phyloP scores from a whole-genome alignment of 768 basidiomycete genomes.

The Serendipita sp. region DNA sequence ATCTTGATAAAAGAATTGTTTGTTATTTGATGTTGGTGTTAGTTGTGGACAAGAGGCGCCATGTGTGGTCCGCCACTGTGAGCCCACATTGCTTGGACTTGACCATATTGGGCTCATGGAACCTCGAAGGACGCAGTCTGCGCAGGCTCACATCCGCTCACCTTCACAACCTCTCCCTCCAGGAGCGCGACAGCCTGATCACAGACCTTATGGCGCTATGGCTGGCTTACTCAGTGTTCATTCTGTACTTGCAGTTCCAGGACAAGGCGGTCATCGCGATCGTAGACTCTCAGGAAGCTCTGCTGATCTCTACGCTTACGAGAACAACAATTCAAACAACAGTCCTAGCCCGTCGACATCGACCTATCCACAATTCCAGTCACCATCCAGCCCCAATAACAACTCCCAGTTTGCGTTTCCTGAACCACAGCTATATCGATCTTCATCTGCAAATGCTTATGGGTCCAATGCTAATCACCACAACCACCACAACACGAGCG shows the following conservation, averaged over 20 bases:
- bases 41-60: too few species aligned
- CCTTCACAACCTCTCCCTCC: neutral
- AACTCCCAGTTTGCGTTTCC: constrained; percentile 27
- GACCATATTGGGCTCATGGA: neutral
- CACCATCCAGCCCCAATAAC: neutral
- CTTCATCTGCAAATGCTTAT: constrained; percentile 20
- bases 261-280: neutral
- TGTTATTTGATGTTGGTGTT: too few species aligned
- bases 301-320: neutral
- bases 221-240: neutral
- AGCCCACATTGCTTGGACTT: neutral
- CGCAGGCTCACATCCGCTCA: neutral
- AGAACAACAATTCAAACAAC: neutral
- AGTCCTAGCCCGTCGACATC: neutral
- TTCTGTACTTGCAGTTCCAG: neutral
- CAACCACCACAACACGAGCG: neutral
- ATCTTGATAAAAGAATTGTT: too few species aligned
- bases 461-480: neutral
- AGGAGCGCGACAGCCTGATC: neutral
- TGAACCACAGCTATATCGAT: constrained; percentile 36
- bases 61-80: neutral
- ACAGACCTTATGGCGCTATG: neutral
- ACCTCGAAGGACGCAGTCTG: neutral
- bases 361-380: neutral
- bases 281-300: neutral